Evolutionary conservation across 2,329 filamentous ascomycete species (phyloP), one percentile per base, ranked within the genome.

Genomic region (Parastagonospora avenae): DNA sequence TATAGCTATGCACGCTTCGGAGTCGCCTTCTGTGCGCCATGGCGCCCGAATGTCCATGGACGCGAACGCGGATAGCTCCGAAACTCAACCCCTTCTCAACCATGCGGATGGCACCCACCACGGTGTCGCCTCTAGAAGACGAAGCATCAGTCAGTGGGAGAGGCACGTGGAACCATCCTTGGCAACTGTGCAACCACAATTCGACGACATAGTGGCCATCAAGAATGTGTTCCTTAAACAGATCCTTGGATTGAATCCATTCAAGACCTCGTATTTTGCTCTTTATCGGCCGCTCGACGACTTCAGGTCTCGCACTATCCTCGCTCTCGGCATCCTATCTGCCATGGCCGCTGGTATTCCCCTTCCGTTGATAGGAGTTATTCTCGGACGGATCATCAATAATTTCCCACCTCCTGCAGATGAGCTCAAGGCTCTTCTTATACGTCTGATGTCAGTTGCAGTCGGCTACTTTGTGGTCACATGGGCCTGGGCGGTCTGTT

Each of bases 341-440:
- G 79, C 83, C 35, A 79, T 83, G 33, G 79, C 77, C 10, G 79
- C 83, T 12, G 84, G 84, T 35, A 75, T 84, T 6, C 84, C 84
- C 1, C 82, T 86, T 14, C 85, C 82, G 12, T 72, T 87, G n/a
- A 83, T 87, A 66, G 84, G 82, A 32, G 80, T 88, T 47, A 76
- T 80, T 15, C 77, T 80, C 38, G 77, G 77, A 31, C 72, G 77
- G 46, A 77, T 81, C 47, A 80, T 81, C 66, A 77, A 79, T 54
- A 67, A 73, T 19, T 82, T 82, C 27, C 80, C 79, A 31, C 80
- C 79, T 1, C 56, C 69, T 29, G 73, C 78, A 57, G 66, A 77
- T 46, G 76, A 77, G 42, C 66, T 81, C 2, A 64, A 62, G 12
- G 60, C 59, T 4, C 63, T 76, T n/a, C 64, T 82, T 3, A 66